phyloP scores from a whole-genome alignment of 2,329 filamentous ascomycete genomes.

The Orbilia brochopaga region DNA sequence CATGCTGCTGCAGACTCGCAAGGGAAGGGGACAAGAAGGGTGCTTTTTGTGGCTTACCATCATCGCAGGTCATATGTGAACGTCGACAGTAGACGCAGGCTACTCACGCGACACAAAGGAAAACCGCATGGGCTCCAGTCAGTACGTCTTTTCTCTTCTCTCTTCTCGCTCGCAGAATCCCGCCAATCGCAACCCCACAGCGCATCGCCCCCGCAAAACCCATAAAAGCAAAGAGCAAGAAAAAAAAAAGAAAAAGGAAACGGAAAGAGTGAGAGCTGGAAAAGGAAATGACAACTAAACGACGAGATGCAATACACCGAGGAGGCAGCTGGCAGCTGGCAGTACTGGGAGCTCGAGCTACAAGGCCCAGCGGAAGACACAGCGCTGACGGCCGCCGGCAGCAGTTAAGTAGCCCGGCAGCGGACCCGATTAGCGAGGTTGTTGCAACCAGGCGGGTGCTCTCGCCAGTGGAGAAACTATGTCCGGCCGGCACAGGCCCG shows the following conservation, averaged over 20 bases:
- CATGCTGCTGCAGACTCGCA: background rate
- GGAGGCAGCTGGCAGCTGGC: background rate
- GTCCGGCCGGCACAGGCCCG: slow-evolving; percentile 49
- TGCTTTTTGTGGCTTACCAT: slow-evolving; percentile 52
- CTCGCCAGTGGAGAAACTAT: slow-evolving; percentile 47
- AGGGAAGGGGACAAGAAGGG: slow-evolving; percentile 5
- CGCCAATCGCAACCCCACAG: slow-evolving; percentile 34
- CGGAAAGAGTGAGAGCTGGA: slow-evolving; percentile 55
- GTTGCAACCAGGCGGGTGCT: slow-evolving; percentile 39
- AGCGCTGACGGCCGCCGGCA: slow-evolving; percentile 2
- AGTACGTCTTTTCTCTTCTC: slow-evolving; percentile 55
- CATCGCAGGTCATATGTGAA: slow-evolving; percentile 92
- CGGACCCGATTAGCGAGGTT: slow-evolving; percentile 50
- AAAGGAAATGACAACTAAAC: slow-evolving; percentile 53
- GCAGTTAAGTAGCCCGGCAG: background rate
- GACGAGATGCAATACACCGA: slow-evolving; percentile 9
- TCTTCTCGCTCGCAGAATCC: background rate
- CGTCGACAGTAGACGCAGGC: slow-evolving; percentile 87
- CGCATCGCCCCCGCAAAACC: slow-evolving; percentile 36
- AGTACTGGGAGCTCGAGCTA: no score
- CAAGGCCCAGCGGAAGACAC: background rate
- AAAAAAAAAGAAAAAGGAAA: slow-evolving; percentile 54
- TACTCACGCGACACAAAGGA: slow-evolving; percentile 61
- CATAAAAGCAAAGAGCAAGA: slow-evolving; percentile 55
- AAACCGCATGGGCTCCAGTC: slow-evolving; percentile 55